Evolutionary conservation across 345 rosid genomes (phyloP).

Genomic region (Syzygium oleosum): DNA sequence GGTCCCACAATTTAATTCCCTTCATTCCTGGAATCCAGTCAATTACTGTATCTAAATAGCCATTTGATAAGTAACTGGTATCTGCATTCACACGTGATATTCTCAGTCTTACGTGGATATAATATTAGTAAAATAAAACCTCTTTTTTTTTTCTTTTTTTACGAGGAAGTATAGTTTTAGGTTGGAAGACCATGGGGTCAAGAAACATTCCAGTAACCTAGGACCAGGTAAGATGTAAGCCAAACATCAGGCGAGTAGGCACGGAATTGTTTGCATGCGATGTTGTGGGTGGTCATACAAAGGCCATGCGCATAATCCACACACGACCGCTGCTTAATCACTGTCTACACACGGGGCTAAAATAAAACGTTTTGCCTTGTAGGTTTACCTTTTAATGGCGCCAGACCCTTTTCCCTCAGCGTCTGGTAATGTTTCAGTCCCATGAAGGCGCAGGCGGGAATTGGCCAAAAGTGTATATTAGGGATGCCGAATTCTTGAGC

Average conservation of each 20-base stretch:
- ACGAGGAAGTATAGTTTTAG: background rate
- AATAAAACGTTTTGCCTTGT: background rate
- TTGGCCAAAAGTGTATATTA: background rate
- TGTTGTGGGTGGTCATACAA: background rate
- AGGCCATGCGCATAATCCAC: background rate
- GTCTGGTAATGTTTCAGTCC: background rate
- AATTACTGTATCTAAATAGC: background rate
- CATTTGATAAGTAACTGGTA: background rate
- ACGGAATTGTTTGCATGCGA: background rate
- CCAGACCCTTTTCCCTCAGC: slow-evolving; percentile 2
- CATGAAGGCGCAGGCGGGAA: background rate
- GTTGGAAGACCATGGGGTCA: background rate
- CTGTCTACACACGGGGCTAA: background rate
- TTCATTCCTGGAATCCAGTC: slow-evolving; percentile 12
- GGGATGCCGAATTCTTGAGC: background rate
- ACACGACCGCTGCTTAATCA: background rate
- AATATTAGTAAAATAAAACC: background rate
- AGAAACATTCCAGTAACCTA: background rate
- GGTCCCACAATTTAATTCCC: background rate
- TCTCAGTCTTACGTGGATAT: background rate
- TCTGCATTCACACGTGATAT: background rate
- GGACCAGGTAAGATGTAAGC: background rate
- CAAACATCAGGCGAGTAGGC: background rate
- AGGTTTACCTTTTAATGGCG: slow-evolving; percentile 2
- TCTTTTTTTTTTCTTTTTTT: background rate